Percentiles rank a stretch among this genome's conserved stretches.
These are phyloP conservation scores for Tylopilus vinaceipallidus DNA, from an alignment of 768 basidiomycete species.

Conservation along the genomic window DNA sequence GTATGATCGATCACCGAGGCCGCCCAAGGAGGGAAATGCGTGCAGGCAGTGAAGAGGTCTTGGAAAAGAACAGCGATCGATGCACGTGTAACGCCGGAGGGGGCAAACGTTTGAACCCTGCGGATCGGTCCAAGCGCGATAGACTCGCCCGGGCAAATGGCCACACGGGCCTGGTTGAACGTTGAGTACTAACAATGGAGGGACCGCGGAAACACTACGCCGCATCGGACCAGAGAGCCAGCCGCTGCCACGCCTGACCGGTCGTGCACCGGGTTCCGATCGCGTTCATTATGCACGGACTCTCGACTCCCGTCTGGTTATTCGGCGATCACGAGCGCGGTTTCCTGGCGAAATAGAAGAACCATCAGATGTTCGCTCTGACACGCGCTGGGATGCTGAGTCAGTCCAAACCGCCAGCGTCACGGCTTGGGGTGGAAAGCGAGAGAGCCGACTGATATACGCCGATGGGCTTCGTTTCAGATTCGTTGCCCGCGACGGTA, in stretches of 20 bases:
- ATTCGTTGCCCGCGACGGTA: background rate
- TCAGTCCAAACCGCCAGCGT: background rate
- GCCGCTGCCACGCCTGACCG: background rate
- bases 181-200: constrained; percentile 9
- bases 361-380: no score
- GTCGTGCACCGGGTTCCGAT: constrained; percentile 4
- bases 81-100: constrained; percentile 15
- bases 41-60: constrained; percentile 1
- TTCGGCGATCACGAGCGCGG: constrained; percentile 18
- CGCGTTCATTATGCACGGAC: background rate
- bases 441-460: background rate
- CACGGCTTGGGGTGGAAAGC: background rate
- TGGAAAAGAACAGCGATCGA: constrained; percentile 4
- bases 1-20: constrained; percentile 9
- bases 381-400: background rate
- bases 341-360: no score
- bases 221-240: background rate
- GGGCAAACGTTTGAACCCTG: constrained; percentile 10
- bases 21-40: background rate
- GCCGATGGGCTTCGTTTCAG: background rate
- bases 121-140: background rate
- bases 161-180: background rate
- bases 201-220: background rate
- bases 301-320: constrained; percentile 2
- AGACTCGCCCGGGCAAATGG: constrained; percentile 5